phyloP scores from a whole-genome alignment of 495 filamentous ascomycete genomes.

The Hypomontagnella monticulosa region DNA sequence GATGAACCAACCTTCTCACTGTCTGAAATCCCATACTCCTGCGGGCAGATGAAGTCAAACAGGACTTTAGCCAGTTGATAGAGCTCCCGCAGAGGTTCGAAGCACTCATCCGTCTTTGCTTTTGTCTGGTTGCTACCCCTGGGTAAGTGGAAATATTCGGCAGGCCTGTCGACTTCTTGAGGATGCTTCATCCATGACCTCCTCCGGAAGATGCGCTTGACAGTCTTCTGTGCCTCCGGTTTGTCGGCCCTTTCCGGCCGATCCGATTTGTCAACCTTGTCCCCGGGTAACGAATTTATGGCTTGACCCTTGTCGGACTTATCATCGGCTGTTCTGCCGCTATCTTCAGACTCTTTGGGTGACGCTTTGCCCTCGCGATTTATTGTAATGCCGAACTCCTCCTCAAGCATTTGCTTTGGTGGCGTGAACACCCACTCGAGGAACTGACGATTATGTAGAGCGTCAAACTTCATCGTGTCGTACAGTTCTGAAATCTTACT shows the following conservation, averaged over 20 bases:
- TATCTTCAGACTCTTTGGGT: constrained; percentile 49
- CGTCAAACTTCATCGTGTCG: constrained; percentile 99
- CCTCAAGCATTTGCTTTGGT: constrained; percentile 70
- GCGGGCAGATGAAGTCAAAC: constrained; percentile 97
- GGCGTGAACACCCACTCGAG: constrained; percentile 99
- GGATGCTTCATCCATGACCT: constrained; percentile 60
- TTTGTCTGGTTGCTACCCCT: constrained; percentile 80
- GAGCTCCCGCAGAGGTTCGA: constrained; percentile 88
- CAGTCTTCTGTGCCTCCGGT: constrained; percentile 50
- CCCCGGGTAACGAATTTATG: constrained; percentile 29
- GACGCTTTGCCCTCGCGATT: constrained; percentile 50
- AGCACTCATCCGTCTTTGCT: constrained; percentile 82
- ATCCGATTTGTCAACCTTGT: constrained; percentile 44
- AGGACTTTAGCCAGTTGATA: constrained; percentile 93
- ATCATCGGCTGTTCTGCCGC: constrained; percentile 40
- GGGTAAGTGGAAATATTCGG: constrained; percentile 89
- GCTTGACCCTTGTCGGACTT: constrained; percentile 49
- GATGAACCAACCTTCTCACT: constrained; percentile 73
- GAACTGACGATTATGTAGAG: constrained; percentile 94
- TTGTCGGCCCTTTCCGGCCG: constrained; percentile 34
- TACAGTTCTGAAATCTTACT: constrained; percentile 98
- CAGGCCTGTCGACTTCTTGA: constrained; percentile 56
- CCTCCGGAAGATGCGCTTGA: constrained; percentile 62
- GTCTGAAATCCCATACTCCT: constrained; percentile 96
- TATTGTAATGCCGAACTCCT: constrained; percentile 61